Evolutionary conservation across 768 basidiomycete species (phyloP).

Genomic region (Agaricus blazei): DNA sequence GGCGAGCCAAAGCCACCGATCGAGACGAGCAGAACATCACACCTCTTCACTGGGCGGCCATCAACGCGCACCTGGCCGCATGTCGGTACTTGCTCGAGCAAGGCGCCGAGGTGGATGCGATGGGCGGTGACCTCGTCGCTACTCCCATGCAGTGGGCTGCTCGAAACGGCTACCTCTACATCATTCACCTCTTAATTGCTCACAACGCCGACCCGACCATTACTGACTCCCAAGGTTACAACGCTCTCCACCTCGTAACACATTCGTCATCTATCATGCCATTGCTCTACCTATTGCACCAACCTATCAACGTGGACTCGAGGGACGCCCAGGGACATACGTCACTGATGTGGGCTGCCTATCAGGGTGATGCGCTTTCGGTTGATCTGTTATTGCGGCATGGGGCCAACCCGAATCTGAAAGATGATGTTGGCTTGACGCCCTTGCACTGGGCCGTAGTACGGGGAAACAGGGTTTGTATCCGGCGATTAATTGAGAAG

Average conservation of each 20-base stretch:
- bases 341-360: slow-evolving; percentile 97
- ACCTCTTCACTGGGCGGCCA: slow-evolving; percentile 96
- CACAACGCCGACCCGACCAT: slow-evolving; percentile 93
- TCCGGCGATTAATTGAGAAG: slow-evolving; percentile 78
- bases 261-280: slow-evolving; percentile 96
- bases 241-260: slow-evolving; percentile 90
- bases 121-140: slow-evolving; percentile 90
- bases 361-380: slow-evolving; percentile 95
- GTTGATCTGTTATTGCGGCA: slow-evolving; percentile 88
- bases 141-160: slow-evolving; percentile 99
- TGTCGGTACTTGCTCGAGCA: slow-evolving; percentile 86
- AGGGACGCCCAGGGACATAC: slow-evolving; percentile 92
- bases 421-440: slow-evolving; percentile 79
- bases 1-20: slow-evolving; percentile 66
- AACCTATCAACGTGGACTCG: slow-evolving; percentile 89
- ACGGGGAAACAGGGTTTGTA: slow-evolving; percentile 85
- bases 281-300: slow-evolving; percentile 84
- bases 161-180: slow-evolving; percentile 92
- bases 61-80: slow-evolving; percentile 89
- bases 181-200: slow-evolving; percentile 86
- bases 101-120: slow-evolving; percentile 91
- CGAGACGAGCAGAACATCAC: slow-evolving; percentile 90
- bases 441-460: slow-evolving; percentile 98
- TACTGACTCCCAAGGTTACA: slow-evolving; percentile 92
- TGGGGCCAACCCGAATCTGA: slow-evolving; percentile 72